Percentiles rank a stretch among this genome's conserved stretches.
These are phyloP conservation scores for Chlamydomonas urium DNA, from an alignment of 139 green algal genomes.

Conservation along the genomic window DNA sequence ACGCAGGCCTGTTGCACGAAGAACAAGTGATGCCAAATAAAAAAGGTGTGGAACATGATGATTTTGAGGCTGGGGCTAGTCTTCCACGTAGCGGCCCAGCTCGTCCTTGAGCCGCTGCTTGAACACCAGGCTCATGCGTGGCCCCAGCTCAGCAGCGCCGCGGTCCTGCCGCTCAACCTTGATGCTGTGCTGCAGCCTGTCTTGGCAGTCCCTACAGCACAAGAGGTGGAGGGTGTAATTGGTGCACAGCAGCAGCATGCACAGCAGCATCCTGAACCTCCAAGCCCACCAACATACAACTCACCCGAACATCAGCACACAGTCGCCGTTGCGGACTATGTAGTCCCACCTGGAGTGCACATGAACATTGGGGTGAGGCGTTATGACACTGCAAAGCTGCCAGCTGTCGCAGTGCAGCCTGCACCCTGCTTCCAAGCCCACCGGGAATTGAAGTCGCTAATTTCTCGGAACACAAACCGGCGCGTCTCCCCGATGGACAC, in stretches of 20 bases:
- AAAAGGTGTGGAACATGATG: neutral
- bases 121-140: slow-evolving; percentile 47
- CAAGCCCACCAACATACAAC: too few relatives aligned
- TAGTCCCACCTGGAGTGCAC: slow-evolving; percentile 37
- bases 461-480: slow-evolving; percentile 42
- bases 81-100: neutral
- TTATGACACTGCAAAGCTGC: too few relatives aligned
- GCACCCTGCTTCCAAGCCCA: too few relatives aligned
- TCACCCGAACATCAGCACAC: slow-evolving; percentile 44
- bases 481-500: slow-evolving; percentile 38
- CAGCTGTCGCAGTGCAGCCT: too few relatives aligned
- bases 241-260: too few relatives aligned
- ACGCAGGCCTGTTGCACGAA: too few relatives aligned
- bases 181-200: slow-evolving; percentile 16
- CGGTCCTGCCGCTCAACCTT: slow-evolving; percentile 10
- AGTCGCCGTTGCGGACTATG: slow-evolving; percentile 35
- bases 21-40: too few relatives aligned
- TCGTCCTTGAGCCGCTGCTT: slow-evolving; percentile 36
- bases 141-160: slow-evolving; percentile 25
- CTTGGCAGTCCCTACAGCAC: slow-evolving; percentile 48
- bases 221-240: too few relatives aligned
- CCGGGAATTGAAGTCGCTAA: slow-evolving; percentile 11
- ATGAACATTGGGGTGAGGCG: too few relatives aligned
- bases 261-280: too few relatives aligned
- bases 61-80: neutral